Conservation (phyloP, 2,329 filamentous ascomycete species). For the Alternaria burnsii region DNA sequence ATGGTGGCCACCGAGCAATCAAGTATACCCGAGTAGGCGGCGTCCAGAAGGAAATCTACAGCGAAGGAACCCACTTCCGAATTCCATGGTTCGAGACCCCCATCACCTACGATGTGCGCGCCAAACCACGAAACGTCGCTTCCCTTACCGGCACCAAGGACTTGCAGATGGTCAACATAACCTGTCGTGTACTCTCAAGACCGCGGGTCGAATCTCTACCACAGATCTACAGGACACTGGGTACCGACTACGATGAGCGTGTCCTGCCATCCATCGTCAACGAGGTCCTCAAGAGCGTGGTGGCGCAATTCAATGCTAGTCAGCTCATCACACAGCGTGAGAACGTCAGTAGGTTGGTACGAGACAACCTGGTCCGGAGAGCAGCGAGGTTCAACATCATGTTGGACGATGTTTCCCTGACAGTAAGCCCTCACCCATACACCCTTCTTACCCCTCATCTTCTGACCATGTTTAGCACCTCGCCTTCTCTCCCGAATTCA, state of each 20-base stretch:
- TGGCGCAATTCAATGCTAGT: conserved; percentile 97
- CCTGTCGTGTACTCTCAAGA: conserved; percentile 95
- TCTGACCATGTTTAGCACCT: conserved; percentile 61
- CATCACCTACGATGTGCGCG: conserved; percentile 96
- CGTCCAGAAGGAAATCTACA: conserved; percentile 96
- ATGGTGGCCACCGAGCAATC: conserved; percentile 98
- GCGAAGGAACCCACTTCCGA: conserved; percentile 94
- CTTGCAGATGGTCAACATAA: conserved; percentile 99
- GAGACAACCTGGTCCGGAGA: conserved; percentile 89
- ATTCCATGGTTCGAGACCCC: conserved; percentile 98
- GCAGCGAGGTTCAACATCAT: conserved; percentile 97
- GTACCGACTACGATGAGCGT: conserved; percentile 95
- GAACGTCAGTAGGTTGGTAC: conserved; percentile 88
- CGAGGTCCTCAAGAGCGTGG: conserved; percentile 98
- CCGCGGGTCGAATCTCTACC: conserved; percentile 88
- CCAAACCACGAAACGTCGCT: conserved; percentile 94
- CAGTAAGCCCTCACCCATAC: conserved; percentile 65
- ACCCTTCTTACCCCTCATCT: neutral
- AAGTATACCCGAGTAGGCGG: conserved; percentile 94
- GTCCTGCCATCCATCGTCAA: conserved; percentile 98
- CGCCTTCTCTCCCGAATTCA: conserved; percentile 75
- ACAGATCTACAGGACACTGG: conserved; percentile 96
- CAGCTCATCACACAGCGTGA: conserved; percentile 99
- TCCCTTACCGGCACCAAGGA: conserved; percentile 99
- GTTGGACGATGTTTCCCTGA: conserved; percentile 95